Evolutionary conservation across 2,329 filamentous ascomycete genomes (phyloP), one percentile per base, ranked within the genome.

Genomic region (Passalora sequoiae): DNA sequence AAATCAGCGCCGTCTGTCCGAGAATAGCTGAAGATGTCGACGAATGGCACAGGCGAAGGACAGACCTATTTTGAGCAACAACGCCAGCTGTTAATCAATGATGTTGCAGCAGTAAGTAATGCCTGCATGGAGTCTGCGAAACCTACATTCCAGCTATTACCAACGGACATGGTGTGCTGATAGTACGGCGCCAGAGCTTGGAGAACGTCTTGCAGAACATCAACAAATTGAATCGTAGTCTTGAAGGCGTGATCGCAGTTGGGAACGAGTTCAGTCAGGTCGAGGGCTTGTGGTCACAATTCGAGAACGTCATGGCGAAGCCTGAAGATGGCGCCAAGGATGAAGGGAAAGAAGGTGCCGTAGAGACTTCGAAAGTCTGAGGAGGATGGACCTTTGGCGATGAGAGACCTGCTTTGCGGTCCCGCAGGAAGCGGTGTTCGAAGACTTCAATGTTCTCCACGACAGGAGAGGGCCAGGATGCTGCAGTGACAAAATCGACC

Each of bases 211-310:
- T 98, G 7, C 86, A 89, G 58, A 96, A 95, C 60, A 88, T 97
- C 66, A 98, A 97, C 69, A 89, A 89, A 58, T 71, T 98, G 46
- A 98, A 97, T 65, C 82, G 91, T 24, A 91, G 84, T 28, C 72
- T 98, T 13, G 91, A 98, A 67, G 86, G 89, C 43, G 84, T 97
- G 15, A 89, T 94, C 47, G 83, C 88, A 35, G 91, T 98, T 40
- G 92, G 92, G 27, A 95, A 95, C 67, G 92, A 98, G 61, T 96
- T 98, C 68, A 83, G 86, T n/a, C 89, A 88, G 3, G 92, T 98
- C 31, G 92, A 98, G 66, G 89, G 88, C 21, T 76, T 98, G 12
- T 98, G 92, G 92, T 94, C 86, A 28, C 88, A 94, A 60, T 97
- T 98, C 61, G 92, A 98, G 69, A 86, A 83, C 55, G 89, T 97